A percentile compares a stretch with the other conserved stretches of the same genome.
Conservation (phyloP, 2,329 filamentous ascomycete genomes). For the Aspergillus hiratsukae region DNA sequence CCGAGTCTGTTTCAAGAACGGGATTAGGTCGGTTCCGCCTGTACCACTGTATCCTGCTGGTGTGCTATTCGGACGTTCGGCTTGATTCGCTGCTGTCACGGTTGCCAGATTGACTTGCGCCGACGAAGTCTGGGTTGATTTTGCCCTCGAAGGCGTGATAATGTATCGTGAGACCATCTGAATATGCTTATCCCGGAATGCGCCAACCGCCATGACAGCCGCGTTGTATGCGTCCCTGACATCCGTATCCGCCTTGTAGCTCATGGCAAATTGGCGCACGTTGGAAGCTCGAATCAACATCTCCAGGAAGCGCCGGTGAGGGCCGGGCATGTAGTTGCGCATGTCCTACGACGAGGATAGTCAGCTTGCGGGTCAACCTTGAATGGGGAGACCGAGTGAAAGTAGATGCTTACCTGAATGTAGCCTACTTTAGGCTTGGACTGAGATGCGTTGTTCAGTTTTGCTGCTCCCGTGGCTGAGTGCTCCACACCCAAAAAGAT, state of each 20-base stretch:
- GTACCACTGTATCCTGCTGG: constrained; percentile 44
- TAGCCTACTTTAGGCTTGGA: constrained; percentile 4
- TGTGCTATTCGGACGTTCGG: constrained; percentile 25
- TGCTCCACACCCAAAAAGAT: constrained; percentile 45
- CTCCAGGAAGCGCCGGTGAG: constrained; percentile 45
- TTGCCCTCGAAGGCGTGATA: constrained; percentile 39
- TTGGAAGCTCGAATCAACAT: constrained; percentile 39
- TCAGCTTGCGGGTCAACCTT: neutral
- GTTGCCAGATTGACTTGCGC: constrained; percentile 42
- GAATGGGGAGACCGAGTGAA: constrained; percentile 12
- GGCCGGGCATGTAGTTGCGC: constrained; percentile 47
- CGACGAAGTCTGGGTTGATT: constrained; percentile 9
- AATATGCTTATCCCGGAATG: constrained; percentile 45
- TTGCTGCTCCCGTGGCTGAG: constrained; percentile 13
- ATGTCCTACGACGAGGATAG: constrained; percentile 33
- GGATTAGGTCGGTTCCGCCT: constrained; percentile 51
- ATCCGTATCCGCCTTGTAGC: neutral
- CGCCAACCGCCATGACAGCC: constrained; percentile 37
- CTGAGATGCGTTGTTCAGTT: neutral
- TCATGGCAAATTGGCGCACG: constrained; percentile 38
- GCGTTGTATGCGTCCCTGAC: constrained; percentile 34
- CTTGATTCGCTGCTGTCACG: constrained; percentile 34
- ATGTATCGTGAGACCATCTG: constrained; percentile 47
- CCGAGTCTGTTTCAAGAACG: constrained; percentile 50
- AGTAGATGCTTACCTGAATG: constrained; percentile 15